These are phyloP conservation scores for Rhynchosporium graminicola DNA, from an alignment of 2,329 filamentous ascomycete species.

Conservation along the genomic window DNA sequence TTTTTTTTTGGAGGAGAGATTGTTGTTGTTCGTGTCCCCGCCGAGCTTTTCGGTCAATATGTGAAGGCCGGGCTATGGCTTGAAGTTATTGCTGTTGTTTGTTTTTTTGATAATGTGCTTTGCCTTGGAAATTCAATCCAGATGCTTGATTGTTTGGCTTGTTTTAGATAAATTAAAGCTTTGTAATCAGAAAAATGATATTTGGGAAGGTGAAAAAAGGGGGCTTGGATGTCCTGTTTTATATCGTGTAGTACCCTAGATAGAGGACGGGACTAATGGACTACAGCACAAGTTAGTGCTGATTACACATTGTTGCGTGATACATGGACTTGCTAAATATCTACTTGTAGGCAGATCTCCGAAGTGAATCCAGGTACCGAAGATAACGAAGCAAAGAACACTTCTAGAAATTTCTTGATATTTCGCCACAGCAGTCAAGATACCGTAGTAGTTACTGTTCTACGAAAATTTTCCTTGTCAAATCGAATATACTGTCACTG, in stretches of 20 bases:
- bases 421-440: too few relatives aligned
- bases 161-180: too few relatives aligned
- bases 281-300: neutral
- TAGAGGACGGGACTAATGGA: neutral
- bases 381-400: too few relatives aligned
- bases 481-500: too few relatives aligned
- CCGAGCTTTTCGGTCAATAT: slow-evolving; percentile 11
- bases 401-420: too few relatives aligned
- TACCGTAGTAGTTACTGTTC: too few relatives aligned
- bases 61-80: slow-evolving; percentile 20
- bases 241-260: neutral
- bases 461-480: too few relatives aligned
- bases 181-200: neutral
- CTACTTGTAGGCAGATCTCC: neutral
- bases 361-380: neutral
- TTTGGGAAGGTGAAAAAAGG: slow-evolving; percentile 1
- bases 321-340: neutral
- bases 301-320: neutral
- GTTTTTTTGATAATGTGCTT: too few relatives aligned
- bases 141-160: neutral
- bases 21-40: slow-evolving; percentile 19
- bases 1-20: slow-evolving; percentile 10
- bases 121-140: neutral
- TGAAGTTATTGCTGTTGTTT: neutral
- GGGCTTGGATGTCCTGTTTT: neutral